Evolutionary conservation across 2,329 filamentous ascomycete species (phyloP).

Genomic region (Microcyclospora tardicrescens): DNA sequence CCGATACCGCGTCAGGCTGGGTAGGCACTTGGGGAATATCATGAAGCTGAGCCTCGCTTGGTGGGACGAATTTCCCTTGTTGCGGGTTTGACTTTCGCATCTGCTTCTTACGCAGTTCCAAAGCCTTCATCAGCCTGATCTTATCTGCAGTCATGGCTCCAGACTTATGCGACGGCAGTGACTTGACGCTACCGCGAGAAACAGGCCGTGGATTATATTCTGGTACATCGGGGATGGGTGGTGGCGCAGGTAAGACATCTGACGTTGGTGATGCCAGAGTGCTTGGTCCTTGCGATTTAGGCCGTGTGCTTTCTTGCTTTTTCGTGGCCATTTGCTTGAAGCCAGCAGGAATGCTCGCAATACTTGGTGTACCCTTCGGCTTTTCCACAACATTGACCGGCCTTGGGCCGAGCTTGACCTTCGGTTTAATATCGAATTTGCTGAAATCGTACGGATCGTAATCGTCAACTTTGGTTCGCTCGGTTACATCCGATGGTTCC

Average conservation of each 20-base stretch:
- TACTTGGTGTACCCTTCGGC: constrained; percentile 45
- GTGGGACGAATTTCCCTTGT: not conserved
- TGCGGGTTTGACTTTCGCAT: constrained; percentile 29
- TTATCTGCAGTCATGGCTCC: constrained; percentile 68
- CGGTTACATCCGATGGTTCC: not conserved
- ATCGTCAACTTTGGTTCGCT: constrained; percentile 10
- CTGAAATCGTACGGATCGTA: constrained; percentile 34
- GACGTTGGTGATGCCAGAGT: not conserved
- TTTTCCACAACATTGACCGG: constrained; percentile 42
- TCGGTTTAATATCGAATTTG: constrained; percentile 50
- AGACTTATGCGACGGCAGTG: constrained; percentile 29
- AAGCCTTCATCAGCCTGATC: constrained; percentile 80
- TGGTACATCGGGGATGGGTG: constrained; percentile 23
- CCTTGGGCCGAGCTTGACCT: constrained; percentile 78
- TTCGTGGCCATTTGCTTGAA: constrained; percentile 12
- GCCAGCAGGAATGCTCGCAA: constrained; percentile 17
- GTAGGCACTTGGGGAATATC: too few species aligned
- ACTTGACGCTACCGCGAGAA: constrained; percentile 26
- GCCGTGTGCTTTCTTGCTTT: constrained; percentile 20
- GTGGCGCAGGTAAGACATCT: constrained; percentile 13
- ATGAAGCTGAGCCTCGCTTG: too few species aligned
- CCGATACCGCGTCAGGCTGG: too few species aligned
- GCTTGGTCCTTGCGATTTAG: constrained; percentile 22
- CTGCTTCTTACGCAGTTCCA: constrained; percentile 79
- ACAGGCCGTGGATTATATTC: constrained; percentile 21